Evolutionary conservation across 2,329 filamentous ascomycete species (phyloP).

Genomic region (Botrytis sinoallii): DNA sequence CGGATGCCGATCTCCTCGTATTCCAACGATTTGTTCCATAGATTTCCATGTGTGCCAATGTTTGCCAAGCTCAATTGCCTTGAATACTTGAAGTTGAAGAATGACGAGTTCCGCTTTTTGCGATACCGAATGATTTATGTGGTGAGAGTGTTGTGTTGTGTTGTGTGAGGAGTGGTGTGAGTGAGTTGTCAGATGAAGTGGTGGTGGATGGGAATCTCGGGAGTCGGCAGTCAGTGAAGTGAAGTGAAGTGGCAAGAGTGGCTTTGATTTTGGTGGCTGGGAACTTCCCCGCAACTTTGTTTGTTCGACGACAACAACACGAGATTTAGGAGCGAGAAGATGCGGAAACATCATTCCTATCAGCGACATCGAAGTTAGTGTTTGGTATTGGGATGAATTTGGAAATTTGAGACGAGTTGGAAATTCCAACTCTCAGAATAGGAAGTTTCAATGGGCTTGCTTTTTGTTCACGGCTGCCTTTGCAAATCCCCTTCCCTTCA

Average conservation of each 20-base stretch:
- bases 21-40: background rate
- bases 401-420: background rate
- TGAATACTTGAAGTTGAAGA: background rate
- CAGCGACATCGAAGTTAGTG: background rate
- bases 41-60: background rate
- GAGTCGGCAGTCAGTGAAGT: background rate
- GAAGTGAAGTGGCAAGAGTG: background rate
- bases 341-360: background rate
- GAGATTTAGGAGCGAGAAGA: background rate
- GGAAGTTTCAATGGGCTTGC: too few species aligned
- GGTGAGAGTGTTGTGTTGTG: background rate
- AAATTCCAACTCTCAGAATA: background rate
- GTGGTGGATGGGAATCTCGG: background rate
- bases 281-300: background rate
- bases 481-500: background rate
- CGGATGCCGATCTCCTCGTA: conserved; percentile 12
- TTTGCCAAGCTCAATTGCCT: background rate
- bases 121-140: background rate
- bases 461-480: background rate
- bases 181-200: background rate
- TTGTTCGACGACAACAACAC: background rate
- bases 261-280: conserved; percentile 1
- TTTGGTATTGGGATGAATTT: background rate
- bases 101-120: background rate
- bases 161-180: conserved; percentile 6